These are phyloP conservation scores for Epichloe elymi DNA, from an alignment of 2,329 filamentous ascomycete species.

Conservation along the genomic window DNA sequence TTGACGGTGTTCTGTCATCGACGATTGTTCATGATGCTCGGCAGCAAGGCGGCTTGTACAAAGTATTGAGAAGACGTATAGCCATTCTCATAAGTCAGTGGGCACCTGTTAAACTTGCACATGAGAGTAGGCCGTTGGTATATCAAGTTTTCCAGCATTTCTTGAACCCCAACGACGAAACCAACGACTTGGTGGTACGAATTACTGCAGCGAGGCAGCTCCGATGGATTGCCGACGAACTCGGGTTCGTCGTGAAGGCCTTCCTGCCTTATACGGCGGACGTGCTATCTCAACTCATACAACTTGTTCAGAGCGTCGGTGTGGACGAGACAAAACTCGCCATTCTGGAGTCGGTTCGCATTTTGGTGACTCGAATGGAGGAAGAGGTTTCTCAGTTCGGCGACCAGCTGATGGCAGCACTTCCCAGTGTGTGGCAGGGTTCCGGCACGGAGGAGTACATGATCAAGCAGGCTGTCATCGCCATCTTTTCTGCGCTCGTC, in stretches of 20 bases:
- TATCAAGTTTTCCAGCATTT: conserved; percentile 87
- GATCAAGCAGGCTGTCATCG: conserved; percentile 86
- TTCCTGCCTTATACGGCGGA: conserved; percentile 70
- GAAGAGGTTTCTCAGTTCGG: conserved; percentile 54
- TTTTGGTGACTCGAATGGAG: conserved; percentile 72
- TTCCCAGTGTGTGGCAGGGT: conserved; percentile 74
- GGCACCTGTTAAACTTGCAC: conserved; percentile 64
- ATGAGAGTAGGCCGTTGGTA: conserved; percentile 55
- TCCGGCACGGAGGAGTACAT: conserved; percentile 72
- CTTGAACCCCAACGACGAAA: conserved; percentile 59
- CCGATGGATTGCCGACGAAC: conserved; percentile 67
- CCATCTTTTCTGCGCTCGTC: conserved; percentile 74
- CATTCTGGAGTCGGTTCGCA: conserved; percentile 72
- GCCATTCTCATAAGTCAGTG: conserved; percentile 84
- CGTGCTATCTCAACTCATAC: conserved; percentile 60
- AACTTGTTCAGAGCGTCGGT: conserved; percentile 66
- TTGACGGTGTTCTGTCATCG: conserved; percentile 63
- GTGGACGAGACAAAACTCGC: conserved; percentile 82
- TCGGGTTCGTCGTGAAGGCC: conserved; percentile 59
- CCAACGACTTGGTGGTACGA: conserved; percentile 84
- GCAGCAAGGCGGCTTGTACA: conserved; percentile 46
- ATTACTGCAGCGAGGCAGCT: conserved; percentile 84
- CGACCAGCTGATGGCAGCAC: conserved; percentile 66
- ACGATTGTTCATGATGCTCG: conserved; percentile 72
- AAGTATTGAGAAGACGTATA: conserved; percentile 74